phyloP scores from a whole-genome alignment of 2,329 filamentous ascomycete genomes.

The Alternaria sp. region DNA sequence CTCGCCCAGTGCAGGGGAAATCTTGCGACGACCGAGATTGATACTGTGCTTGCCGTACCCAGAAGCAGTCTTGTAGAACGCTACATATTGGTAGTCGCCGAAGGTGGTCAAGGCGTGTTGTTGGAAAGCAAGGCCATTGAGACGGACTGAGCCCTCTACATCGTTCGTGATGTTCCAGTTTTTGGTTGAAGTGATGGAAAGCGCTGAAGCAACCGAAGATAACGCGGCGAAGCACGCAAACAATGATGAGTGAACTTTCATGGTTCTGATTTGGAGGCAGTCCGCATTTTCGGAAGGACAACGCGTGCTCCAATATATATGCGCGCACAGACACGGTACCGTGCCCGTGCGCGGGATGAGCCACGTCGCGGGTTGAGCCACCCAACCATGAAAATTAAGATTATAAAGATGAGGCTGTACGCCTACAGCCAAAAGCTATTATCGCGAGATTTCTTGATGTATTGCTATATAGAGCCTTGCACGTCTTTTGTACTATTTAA shows the following conservation, averaged over 20 bases:
- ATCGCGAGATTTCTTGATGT: too few species aligned
- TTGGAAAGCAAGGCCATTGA: slow-evolving; percentile 62
- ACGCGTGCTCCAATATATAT: slow-evolving; percentile 4
- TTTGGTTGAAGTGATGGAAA: slow-evolving; percentile 40
- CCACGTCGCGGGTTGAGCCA: too few species aligned
- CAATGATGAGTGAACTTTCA: slow-evolving; percentile 28
- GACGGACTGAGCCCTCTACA: slow-evolving; percentile 46
- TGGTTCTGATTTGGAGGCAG: slow-evolving; percentile 5
- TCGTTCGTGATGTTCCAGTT: slow-evolving; percentile 46
- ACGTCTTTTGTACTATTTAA: too few species aligned
- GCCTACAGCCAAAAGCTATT: too few species aligned
- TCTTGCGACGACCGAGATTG: slow-evolving; percentile 57
- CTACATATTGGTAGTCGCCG: slow-evolving; percentile 60
- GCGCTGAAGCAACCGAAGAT: slow-evolving; percentile 26
- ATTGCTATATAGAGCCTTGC: too few species aligned
- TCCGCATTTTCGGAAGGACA: background rate
- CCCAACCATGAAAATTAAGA: too few species aligned
- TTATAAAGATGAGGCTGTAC: too few species aligned
- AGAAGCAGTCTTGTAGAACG: slow-evolving; percentile 54
- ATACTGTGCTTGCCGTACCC: slow-evolving; percentile 52
- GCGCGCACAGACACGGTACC: too few species aligned
- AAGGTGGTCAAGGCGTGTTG: slow-evolving; percentile 59
- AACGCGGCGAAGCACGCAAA: slow-evolving; percentile 21
- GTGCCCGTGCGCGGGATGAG: too few species aligned
- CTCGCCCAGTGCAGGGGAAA: slow-evolving; percentile 47